Conservation (phyloP, 169 alveolate species). For the Cytauxzoon felis region DNA sequence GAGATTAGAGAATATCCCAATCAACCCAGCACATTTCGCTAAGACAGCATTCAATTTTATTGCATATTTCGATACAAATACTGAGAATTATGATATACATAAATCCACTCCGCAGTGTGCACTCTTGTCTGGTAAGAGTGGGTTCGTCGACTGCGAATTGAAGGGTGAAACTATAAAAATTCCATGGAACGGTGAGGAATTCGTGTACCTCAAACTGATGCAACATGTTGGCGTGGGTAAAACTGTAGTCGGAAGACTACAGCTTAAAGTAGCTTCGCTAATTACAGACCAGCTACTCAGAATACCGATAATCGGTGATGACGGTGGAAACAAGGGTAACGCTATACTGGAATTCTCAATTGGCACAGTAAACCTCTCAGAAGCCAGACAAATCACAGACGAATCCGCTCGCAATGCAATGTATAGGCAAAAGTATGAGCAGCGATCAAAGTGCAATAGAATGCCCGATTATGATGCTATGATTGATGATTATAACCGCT, state of each 20-base stretch:
- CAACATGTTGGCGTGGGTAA: constrained; percentile 65
- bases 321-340: constrained; percentile 60
- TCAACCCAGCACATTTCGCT: constrained; percentile 25
- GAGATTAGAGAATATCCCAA: constrained; percentile 69
- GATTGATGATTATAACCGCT: constrained; percentile 20
- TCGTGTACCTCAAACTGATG: constrained; percentile 63
- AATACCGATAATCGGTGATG: constrained; percentile 70
- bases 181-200: constrained; percentile 69
- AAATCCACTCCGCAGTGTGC: constrained; percentile 63
- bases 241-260: constrained; percentile 66
- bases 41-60: constrained; percentile 63
- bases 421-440: constrained; percentile 16
- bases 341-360: constrained; percentile 63
- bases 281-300: constrained; percentile 68
- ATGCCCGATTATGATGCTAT: constrained; percentile 60
- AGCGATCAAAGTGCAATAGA: constrained; percentile 37
- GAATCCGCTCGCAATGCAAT: constrained; percentile 43
- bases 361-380: constrained; percentile 51
- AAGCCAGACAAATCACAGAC: constrained; percentile 54
- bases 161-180: constrained; percentile 65
- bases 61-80: constrained; percentile 66
- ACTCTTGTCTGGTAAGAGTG: constrained; percentile 24
- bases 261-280: constrained; percentile 65
- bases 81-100: constrained; percentile 62
- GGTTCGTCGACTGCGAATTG: constrained; percentile 65